Evolutionary conservation across 176 grass and related monocot genomes (phyloP).

Genomic region (Aegilops longissima): DNA sequence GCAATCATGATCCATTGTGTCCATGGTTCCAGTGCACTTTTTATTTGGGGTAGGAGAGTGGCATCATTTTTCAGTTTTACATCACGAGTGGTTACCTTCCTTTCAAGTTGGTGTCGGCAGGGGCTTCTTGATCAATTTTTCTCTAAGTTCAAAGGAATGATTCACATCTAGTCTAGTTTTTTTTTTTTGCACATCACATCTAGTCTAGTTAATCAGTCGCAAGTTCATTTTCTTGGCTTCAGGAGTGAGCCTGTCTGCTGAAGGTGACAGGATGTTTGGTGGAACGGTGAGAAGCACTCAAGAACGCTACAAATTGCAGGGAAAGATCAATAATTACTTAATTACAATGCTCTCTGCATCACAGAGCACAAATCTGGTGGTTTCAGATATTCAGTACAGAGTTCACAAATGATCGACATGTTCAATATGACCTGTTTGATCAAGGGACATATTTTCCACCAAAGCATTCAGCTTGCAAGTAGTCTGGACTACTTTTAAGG

Average conservation of each 20-base stretch:
- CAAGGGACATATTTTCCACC: neutral
- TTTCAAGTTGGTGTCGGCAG: neutral
- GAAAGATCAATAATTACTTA: neutral
- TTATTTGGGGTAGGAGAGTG: conserved; percentile 12
- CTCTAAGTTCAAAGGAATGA: neutral
- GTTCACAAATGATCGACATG: neutral
- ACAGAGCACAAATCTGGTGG: neutral
- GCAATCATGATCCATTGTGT: no score
- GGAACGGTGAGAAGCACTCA: neutral
- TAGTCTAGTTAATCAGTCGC: neutral
- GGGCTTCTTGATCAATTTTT: neutral
- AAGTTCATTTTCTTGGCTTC: neutral
- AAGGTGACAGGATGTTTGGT: neutral
- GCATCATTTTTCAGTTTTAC: neutral
- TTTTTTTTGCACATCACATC: neutral
- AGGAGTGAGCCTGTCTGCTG: neutral
- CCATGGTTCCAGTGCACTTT: no score
- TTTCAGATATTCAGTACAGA: neutral
- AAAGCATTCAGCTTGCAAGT: neutral
- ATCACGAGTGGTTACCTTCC: neutral
- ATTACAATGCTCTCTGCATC: neutral
- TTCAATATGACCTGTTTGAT: neutral
- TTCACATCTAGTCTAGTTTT: neutral
- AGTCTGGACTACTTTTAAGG: neutral
- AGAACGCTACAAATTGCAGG: neutral